phyloP scores from a whole-genome alignment of 371 early-diverging fungal genomes.

The Spraguea lophii region DNA sequence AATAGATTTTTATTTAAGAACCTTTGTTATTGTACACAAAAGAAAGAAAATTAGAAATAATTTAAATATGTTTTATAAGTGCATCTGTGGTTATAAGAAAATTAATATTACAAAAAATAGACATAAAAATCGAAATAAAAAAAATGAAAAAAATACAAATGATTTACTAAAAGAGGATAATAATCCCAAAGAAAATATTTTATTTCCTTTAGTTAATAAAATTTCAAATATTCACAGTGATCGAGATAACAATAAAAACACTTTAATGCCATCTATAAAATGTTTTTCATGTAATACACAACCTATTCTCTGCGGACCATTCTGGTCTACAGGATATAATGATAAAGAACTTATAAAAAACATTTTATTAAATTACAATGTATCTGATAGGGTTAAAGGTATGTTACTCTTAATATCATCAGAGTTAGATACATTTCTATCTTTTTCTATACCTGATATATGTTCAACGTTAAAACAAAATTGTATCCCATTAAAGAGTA shows the following conservation, averaged over 20 bases:
- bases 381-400: slow-evolving; percentile 58
- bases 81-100: slow-evolving; percentile 47
- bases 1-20: slow-evolving; percentile 92
- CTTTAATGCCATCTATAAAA: neutral
- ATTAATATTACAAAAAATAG: slow-evolving; percentile 53
- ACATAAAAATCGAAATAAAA: slow-evolving; percentile 23
- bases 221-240: no score
- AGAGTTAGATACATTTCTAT: slow-evolving; percentile 49
- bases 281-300: slow-evolving; percentile 37
- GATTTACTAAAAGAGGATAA: slow-evolving; percentile 36
- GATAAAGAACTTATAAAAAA: slow-evolving; percentile 55
- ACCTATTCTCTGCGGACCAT: slow-evolving; percentile 71
- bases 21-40: slow-evolving; percentile 75
- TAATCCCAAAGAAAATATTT: slow-evolving; percentile 10
- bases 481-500: slow-evolving; percentile 20
- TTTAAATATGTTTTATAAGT: neutral
- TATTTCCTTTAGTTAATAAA: slow-evolving; percentile 8
- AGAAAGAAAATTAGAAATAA: slow-evolving; percentile 46
- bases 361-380: slow-evolving; percentile 48
- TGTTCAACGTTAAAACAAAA: slow-evolving; percentile 13
- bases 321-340: slow-evolving; percentile 66
- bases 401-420: slow-evolving; percentile 63
- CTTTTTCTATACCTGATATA: slow-evolving; percentile 31
- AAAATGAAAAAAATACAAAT: slow-evolving; percentile 13
- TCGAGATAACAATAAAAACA: no score